These are phyloP conservation scores for Scytalidium sp. DNA, from an alignment of 2,329 filamentous ascomycete species.

Conservation along the genomic window DNA sequence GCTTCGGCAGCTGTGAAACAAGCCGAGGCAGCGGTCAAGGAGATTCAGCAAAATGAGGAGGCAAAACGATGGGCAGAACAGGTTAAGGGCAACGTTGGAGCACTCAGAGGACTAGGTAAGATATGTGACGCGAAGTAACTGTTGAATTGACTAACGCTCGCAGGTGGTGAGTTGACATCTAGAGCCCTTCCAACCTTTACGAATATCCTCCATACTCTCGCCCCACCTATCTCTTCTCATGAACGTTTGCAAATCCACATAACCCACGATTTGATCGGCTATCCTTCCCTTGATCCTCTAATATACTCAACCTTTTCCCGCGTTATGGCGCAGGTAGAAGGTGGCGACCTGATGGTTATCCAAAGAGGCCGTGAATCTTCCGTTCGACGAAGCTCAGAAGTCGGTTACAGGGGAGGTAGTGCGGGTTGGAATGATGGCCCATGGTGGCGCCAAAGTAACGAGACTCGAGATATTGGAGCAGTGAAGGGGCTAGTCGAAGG, in stretches of 20 bases:
- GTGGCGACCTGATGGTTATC: slow-evolving; percentile 89
- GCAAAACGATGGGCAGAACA: slow-evolving; percentile 96
- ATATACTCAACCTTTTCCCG: slow-evolving; percentile 89
- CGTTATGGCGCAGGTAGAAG: slow-evolving; percentile 99
- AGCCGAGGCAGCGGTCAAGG: slow-evolving; percentile 87
- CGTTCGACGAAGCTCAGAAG: slow-evolving; percentile 62
- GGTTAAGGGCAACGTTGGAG: slow-evolving; percentile 82
- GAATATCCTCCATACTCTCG: slow-evolving; percentile 90
- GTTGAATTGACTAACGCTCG: slow-evolving; percentile 8
- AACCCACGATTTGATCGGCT: slow-evolving; percentile 91
- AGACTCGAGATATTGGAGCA: slow-evolving; percentile 71
- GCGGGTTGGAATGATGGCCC: slow-evolving; percentile 89
- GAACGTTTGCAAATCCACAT: slow-evolving; percentile 97
- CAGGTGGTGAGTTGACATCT: slow-evolving; percentile 82
- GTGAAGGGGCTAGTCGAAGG: slow-evolving; percentile 82
- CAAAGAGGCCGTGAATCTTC: slow-evolving; percentile 88
- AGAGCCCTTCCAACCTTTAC: slow-evolving; percentile 93
- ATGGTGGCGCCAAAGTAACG: slow-evolving; percentile 81
- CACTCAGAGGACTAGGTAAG: slow-evolving; percentile 72
- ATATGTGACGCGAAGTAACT: background rate
- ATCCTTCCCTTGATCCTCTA: slow-evolving; percentile 89
- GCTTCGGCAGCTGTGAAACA: slow-evolving; percentile 78
- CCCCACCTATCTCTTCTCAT: slow-evolving; percentile 93
- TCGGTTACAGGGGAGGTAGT: slow-evolving; percentile 51
- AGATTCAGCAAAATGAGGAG: slow-evolving; percentile 95